A percentile compares a stretch with the other conserved stretches of the same genome.
Conservation (phyloP, 2,329 filamentous ascomycete species). For the Stagonosporopsis rhizophila region DNA sequence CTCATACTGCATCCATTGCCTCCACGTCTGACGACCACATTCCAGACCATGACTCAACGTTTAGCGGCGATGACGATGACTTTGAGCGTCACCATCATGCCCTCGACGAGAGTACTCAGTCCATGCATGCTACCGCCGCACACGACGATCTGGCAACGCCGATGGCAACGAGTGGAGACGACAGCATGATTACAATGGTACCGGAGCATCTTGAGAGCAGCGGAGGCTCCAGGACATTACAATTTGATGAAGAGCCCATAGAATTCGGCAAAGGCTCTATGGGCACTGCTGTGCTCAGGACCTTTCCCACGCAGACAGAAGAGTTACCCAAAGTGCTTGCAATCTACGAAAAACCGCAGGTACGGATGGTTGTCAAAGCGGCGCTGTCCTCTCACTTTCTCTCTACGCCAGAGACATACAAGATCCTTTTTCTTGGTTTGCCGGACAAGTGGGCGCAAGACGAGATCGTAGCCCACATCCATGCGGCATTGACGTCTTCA, state of each 20-base stretch:
- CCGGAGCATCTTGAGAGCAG: constrained; percentile 34
- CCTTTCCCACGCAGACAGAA: constrained; percentile 30
- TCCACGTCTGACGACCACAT: constrained; percentile 42
- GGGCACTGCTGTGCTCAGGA: constrained; percentile 32
- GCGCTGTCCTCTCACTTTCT: constrained; percentile 36
- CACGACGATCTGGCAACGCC: constrained; percentile 28
- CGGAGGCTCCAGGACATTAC: constrained; percentile 28
- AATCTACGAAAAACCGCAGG: constrained; percentile 34
- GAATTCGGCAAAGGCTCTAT: constrained; percentile 20
- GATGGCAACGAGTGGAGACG: constrained; percentile 26
- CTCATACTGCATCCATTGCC: constrained; percentile 47
- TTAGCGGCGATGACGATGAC: constrained; percentile 42
- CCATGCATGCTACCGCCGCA: constrained; percentile 25
- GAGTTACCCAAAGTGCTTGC: constrained; percentile 36
- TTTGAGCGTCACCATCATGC: constrained; percentile 34
- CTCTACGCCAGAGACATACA: constrained; percentile 38
- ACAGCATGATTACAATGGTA: constrained; percentile 42
- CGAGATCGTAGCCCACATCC: constrained; percentile 39
- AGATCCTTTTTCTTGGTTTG: constrained; percentile 43
- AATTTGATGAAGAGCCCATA: constrained; percentile 34
- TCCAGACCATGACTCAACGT: constrained; percentile 44
- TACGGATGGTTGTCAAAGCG: constrained; percentile 40
- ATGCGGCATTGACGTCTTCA: constrained; percentile 41
- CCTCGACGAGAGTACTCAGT: constrained; percentile 29
- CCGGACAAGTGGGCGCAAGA: constrained; percentile 41